phyloP scores from a whole-genome alignment of 1,284 basidiomycete genomes.

The Leccinum subrobustum region DNA sequence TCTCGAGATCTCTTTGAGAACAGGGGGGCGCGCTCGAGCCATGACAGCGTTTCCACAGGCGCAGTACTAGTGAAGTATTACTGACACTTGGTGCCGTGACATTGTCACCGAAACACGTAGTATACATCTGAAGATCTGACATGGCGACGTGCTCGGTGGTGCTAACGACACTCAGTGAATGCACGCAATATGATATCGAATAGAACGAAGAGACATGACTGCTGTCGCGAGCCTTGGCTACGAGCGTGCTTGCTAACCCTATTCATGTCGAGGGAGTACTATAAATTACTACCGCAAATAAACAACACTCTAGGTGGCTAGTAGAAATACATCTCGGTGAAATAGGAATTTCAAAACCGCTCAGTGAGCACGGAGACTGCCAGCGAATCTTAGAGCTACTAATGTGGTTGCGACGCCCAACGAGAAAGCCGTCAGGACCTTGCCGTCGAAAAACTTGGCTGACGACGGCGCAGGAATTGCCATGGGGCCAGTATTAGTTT shows the following conservation, averaged over 20 bases:
- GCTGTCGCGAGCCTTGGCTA: background rate
- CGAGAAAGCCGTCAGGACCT: conserved; percentile 25
- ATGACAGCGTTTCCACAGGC: background rate
- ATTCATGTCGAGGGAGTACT: background rate
- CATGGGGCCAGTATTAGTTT: background rate
- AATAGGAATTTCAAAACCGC: background rate
- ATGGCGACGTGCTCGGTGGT: background rate
- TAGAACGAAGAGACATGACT: background rate
- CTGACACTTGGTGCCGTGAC: background rate
- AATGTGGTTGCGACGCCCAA: conserved; percentile 24
- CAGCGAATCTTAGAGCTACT: conserved; percentile 9
- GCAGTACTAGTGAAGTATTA: background rate
- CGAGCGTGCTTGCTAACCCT: background rate
- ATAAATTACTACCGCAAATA: background rate
- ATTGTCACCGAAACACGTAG: background rate
- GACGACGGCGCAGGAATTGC: background rate
- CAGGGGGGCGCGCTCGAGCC: background rate
- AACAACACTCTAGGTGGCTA: background rate
- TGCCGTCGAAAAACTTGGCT: conserved; percentile 4
- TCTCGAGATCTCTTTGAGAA: background rate
- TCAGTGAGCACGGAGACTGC: conserved; percentile 7
- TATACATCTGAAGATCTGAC: background rate
- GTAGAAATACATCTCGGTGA: background rate
- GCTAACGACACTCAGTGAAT: background rate
- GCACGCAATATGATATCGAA: background rate